Conservation (phyloP, 140 eudicot species). For the Cichorium intybus region DNA sequence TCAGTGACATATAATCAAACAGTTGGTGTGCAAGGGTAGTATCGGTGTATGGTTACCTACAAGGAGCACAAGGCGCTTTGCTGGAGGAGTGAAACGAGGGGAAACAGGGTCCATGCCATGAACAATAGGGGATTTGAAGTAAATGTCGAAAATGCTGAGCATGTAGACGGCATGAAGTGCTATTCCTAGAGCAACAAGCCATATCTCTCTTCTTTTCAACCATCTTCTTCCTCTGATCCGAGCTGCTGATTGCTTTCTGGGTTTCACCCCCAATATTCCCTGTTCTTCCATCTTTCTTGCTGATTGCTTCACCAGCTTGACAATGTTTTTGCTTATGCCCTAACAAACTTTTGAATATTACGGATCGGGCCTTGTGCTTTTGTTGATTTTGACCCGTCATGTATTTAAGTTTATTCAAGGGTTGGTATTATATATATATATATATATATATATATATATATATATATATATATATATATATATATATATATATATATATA, state of each 20-base stretch:
- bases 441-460: too few relatives aligned
- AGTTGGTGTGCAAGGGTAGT: constrained; percentile 20
- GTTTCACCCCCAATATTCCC: constrained; percentile 50
- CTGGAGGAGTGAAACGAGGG: constrained; percentile 72
- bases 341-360: constrained; percentile 21
- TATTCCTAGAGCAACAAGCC: constrained; percentile 84
- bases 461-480: too few relatives aligned
- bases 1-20: constrained; percentile 39
- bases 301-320: constrained; percentile 15
- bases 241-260: constrained; percentile 26
- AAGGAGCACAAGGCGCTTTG: constrained; percentile 92
- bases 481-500: too few relatives aligned
- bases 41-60: constrained; percentile 45
- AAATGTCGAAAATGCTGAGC: constrained; percentile 98
- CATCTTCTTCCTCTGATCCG: constrained; percentile 43
- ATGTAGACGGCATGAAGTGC: constrained; percentile 92
- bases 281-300: constrained; percentile 27
- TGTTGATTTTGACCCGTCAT: constrained; percentile 22
- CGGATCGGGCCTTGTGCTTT: not conserved
- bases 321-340: constrained; percentile 7
- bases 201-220: constrained; percentile 63
- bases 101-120: constrained; percentile 97
- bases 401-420: not conserved
- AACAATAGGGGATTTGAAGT: constrained; percentile 95
- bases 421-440: too few relatives aligned